Conservation (phyloP, 2,329 filamentous ascomycete species). For the Aspergillus caelatus region DNA sequence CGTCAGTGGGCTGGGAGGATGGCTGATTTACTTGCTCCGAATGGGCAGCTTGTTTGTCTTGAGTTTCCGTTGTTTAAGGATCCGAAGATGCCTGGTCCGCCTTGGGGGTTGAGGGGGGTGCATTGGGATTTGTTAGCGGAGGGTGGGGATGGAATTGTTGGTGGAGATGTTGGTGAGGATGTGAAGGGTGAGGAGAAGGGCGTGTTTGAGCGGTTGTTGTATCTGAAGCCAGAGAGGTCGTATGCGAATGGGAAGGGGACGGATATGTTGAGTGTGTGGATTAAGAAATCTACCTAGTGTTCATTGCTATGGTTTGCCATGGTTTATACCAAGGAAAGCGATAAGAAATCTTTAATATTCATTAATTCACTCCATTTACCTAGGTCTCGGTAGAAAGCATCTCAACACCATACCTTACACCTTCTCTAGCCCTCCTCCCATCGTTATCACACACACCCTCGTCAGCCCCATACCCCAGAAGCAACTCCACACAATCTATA, state of each 20-base stretch:
- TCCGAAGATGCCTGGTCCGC: constrained; percentile 38
- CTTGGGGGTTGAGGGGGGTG: constrained; percentile 43
- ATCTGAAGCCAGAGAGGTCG: constrained; percentile 36
- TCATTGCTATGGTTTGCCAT: not conserved
- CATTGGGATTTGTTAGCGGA: constrained; percentile 37
- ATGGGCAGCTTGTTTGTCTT: constrained; percentile 59
- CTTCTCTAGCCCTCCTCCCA: not conserved
- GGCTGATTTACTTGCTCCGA: constrained; percentile 51
- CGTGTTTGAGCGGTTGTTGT: constrained; percentile 31
- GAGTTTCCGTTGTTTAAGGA: constrained; percentile 48
- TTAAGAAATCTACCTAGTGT: not conserved
- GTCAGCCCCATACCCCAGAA: not conserved
- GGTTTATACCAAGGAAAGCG: not conserved
- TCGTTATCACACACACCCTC: not conserved
- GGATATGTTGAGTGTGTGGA: constrained; percentile 40
- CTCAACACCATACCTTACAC: not conserved
- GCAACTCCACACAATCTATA: not conserved
- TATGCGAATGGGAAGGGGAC: constrained; percentile 37
- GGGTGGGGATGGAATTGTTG: constrained; percentile 30
- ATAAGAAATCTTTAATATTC: not conserved
- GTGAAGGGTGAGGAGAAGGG: not conserved
- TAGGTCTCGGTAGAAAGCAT: not conserved
- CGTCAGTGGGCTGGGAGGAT: constrained; percentile 59
- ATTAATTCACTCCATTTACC: not conserved
- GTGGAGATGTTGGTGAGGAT: too few species aligned